Evolutionary conservation across 345 rosid genomes (phyloP).

Genomic region (Camelina laxa): DNA sequence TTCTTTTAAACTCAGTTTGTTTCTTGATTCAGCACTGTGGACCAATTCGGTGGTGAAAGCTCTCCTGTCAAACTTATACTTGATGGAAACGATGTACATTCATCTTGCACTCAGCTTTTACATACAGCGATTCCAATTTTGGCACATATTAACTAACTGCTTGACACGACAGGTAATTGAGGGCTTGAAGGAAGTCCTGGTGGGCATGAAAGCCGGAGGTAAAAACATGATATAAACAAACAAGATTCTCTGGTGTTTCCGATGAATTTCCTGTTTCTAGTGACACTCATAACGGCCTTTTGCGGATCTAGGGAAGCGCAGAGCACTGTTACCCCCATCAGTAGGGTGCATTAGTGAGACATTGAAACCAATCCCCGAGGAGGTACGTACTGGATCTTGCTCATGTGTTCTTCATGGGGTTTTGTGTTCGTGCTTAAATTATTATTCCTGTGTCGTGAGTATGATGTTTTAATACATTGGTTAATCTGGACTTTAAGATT

Average conservation of each 20-base stretch:
- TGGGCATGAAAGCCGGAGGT: constrained; percentile 96
- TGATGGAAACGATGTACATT: constrained; percentile 54
- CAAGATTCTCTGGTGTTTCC: too few species aligned
- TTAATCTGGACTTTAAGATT: constrained; percentile 4
- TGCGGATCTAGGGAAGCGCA: too few species aligned
- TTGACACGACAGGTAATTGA: constrained; percentile 48
- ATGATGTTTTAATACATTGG: constrained; percentile 13
- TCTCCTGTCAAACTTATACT: constrained; percentile 71
- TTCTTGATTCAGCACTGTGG: constrained; percentile 71
- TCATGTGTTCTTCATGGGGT: neutral
- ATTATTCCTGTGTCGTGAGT: neutral
- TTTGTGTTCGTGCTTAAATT: neutral
- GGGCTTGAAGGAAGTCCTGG: constrained; percentile 86
- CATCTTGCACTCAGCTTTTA: too few species aligned
- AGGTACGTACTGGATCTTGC: too few species aligned
- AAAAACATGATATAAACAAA: neutral
- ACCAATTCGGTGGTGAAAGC: constrained; percentile 94
- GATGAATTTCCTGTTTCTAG: too few species aligned
- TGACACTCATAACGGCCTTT: too few species aligned
- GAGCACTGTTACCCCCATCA: too few species aligned
- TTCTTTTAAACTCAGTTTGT: neutral
- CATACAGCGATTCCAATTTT: too few species aligned
- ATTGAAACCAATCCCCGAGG: too few species aligned
- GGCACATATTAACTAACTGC: too few species aligned
- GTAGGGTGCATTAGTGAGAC: too few species aligned